These are phyloP conservation scores for Smittium culicis DNA, from an alignment of 371 early-diverging fungal genomes.

Conservation along the genomic window DNA sequence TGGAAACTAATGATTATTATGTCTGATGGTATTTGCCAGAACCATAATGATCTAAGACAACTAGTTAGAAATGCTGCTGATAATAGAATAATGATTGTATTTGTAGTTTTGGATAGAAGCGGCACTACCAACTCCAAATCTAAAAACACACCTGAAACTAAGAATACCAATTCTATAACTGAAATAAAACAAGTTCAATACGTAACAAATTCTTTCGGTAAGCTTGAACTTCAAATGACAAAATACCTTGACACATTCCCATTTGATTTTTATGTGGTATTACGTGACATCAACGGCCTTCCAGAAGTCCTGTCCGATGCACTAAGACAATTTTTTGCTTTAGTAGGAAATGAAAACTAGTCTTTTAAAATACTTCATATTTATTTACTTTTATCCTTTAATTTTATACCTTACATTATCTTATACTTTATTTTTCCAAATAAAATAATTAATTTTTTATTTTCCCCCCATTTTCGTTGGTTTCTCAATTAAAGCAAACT, in stretches of 20 bases:
- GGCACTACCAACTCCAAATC: neutral
- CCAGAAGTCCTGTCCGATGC: constrained; percentile 85
- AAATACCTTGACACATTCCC: constrained; percentile 94
- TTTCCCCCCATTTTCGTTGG: no score
- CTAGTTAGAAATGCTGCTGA: constrained; percentile 78
- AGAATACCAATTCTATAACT: constrained; percentile 64
- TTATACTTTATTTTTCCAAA: no score
- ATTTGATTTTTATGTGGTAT: constrained; percentile 87
- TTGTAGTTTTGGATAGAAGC: constrained; percentile 69
- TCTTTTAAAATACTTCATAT: constrained; percentile 12
- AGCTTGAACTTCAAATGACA: constrained; percentile 53
- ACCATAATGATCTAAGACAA: constrained; percentile 62
- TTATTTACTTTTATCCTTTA: neutral
- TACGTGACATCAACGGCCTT: constrained; percentile 72
- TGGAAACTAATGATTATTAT: constrained; percentile 94
- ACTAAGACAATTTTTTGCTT: constrained; percentile 78
- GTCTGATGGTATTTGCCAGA: constrained; percentile 94
- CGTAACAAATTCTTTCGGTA: constrained; percentile 44
- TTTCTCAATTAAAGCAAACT: no score
- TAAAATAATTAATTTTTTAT: no score
- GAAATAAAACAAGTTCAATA: constrained; percentile 78
- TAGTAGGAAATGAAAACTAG: constrained; percentile 20
- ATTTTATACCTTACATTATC: no score
- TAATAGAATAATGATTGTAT: constrained; percentile 82
- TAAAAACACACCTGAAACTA: neutral